These are phyloP conservation scores for Camellia lanceoleosa DNA, from an alignment of 148 eudicot species.

Conservation along the genomic window DNA sequence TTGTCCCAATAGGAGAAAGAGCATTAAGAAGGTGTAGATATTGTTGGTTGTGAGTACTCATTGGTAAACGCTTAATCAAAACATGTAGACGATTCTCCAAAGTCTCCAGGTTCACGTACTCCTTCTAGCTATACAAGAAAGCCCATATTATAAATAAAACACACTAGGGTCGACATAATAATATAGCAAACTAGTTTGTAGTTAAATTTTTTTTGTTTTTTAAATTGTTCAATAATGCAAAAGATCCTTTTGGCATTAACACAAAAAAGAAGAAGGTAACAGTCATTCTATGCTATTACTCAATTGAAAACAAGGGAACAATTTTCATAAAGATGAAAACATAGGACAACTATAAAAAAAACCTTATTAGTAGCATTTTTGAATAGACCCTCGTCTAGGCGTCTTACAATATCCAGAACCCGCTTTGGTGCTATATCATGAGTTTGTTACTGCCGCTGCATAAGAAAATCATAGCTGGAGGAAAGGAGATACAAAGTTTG, in stretches of 20 bases:
- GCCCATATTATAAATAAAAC: conserved; percentile 16
- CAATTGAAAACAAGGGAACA: background rate
- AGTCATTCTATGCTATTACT: background rate
- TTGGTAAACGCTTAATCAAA: conserved; percentile 42
- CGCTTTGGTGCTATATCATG: conserved; percentile 36
- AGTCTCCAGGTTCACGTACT: conserved; percentile 67
- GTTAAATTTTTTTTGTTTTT: too few species aligned
- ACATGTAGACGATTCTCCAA: conserved; percentile 63
- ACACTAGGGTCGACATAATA: background rate
- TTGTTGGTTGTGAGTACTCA: conserved; percentile 52
- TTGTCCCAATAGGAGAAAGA: conserved; percentile 65
- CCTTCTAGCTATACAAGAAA: conserved; percentile 51
- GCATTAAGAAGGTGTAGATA: conserved; percentile 56
- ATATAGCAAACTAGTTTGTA: background rate
- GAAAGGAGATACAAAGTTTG: background rate
- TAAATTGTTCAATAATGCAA: background rate
- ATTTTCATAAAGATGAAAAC: background rate
- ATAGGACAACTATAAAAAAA: conserved; percentile 1
- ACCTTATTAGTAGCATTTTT: conserved; percentile 65
- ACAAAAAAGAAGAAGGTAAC: background rate
- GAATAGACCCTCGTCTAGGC: conserved; percentile 75
- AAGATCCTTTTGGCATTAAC: background rate
- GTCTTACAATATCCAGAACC: conserved; percentile 59
- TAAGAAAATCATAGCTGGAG: conserved; percentile 55
- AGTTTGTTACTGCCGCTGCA: conserved; percentile 45